phyloP scores from a whole-genome alignment of 2,329 filamentous ascomycete species.

The Aspergillus persii region DNA sequence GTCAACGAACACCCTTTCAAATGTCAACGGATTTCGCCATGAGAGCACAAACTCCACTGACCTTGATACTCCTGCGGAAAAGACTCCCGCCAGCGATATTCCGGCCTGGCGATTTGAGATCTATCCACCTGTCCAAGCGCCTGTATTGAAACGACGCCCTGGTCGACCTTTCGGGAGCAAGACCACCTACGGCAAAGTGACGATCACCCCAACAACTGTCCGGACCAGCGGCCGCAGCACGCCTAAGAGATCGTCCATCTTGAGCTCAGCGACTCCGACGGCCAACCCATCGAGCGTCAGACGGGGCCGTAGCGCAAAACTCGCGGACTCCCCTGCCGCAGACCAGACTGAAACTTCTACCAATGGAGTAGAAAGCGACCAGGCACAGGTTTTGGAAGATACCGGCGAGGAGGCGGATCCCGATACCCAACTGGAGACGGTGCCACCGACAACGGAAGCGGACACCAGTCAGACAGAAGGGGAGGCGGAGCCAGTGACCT shows the following conservation, averaged over 20 bases:
- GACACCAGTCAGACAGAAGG: conserved; percentile 30
- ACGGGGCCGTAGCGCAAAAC: conserved; percentile 37
- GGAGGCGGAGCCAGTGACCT: conserved; percentile 3
- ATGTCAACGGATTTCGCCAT: conserved; percentile 29
- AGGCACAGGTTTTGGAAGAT: conserved; percentile 10
- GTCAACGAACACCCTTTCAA: conserved; percentile 31
- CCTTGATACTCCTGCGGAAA: conserved; percentile 12
- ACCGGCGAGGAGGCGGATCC: conserved; percentile 3
- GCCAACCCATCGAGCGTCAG: conserved; percentile 27
- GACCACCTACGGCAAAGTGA: conserved; percentile 21
- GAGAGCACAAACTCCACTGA: conserved; percentile 13
- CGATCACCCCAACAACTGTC: conserved; percentile 32
- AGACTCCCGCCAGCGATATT: conserved; percentile 35
- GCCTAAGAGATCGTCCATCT: conserved; percentile 32
- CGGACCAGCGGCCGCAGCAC: conserved; percentile 38
- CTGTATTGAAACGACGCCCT: conserved; percentile 34
- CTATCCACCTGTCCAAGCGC: conserved; percentile 41
- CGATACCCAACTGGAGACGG: background rate
- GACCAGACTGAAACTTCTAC: conserved; percentile 22
- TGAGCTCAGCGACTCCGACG: conserved; percentile 31
- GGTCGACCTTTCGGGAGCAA: conserved; percentile 39
- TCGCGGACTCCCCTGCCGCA: conserved; percentile 29
- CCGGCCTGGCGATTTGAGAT: conserved; percentile 44
- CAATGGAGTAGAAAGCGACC: conserved; percentile 25
- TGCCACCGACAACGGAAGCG: conserved; percentile 6